A percentile compares a stretch with the other conserved stretches of the same genome.
Conservation (phyloP, 805 yeast species). For the Ogataea saltuana region DNA sequence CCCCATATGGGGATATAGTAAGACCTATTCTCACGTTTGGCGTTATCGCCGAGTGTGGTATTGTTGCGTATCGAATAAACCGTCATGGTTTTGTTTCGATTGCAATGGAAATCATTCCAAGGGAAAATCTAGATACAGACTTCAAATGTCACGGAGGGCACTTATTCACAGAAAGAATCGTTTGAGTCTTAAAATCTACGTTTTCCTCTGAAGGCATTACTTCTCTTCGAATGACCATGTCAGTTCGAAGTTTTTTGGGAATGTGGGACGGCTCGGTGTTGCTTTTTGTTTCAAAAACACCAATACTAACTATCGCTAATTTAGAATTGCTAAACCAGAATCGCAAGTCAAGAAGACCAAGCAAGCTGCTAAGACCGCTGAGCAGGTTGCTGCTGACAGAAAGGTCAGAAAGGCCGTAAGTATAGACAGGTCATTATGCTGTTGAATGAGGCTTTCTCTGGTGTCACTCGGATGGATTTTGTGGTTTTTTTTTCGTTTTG, state of each 20-base stretch:
- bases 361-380: conserved; percentile 75
- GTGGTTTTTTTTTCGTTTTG: conserved; percentile 9
- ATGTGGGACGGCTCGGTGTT: too few species aligned
- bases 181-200: conserved; percentile 22
- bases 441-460: conserved; percentile 47
- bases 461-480: conserved; percentile 2
- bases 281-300: too few species aligned
- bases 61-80: conserved; percentile 23
- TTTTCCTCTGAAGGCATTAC: conserved; percentile 36
- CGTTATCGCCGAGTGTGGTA: conserved; percentile 29
- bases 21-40: conserved; percentile 20
- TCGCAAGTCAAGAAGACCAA: conserved; percentile 80
- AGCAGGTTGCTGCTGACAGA: conserved; percentile 78
- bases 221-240: conserved; percentile 32
- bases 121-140: conserved; percentile 29
- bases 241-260: conserved; percentile 31
- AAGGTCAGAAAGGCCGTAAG: conserved; percentile 80
- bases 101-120: conserved; percentile 36
- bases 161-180: conserved; percentile 2
- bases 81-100: conserved; percentile 15
- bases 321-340: conserved; percentile 69
- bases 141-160: conserved; percentile 7
- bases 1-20: conserved; percentile 27
- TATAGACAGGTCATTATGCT: conserved; percentile 28
- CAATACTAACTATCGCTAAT: conserved; percentile 23